Evolutionary conservation across 2,329 filamentous ascomycete species (phyloP), one percentile per base, ranked within the genome.

Genomic region (Berkeleyomyces rouxiae): DNA sequence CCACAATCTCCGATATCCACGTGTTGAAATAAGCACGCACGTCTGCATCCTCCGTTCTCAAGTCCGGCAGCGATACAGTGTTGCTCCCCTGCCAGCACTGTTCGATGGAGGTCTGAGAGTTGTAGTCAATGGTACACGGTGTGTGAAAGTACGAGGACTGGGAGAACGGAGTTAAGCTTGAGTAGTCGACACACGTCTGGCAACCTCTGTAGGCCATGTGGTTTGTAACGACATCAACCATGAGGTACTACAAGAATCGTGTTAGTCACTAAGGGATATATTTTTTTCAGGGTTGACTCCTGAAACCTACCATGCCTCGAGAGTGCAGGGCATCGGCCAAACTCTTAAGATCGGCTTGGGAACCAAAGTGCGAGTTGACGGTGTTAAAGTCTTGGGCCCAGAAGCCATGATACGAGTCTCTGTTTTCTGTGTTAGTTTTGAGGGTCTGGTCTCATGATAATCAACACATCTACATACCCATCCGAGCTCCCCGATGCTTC

Each of bases 41-140:
- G 0, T 80, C 81, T 0, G 77, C 75, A 64, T 85, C 85, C 67
- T 90, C 85, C 85, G 87, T 91, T 72, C 91, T 90, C 10, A 91
- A 76, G 67, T 91, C 88, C 0, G 87, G 87, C 68, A 66, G 60
- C 10, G 65, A 61, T 6, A 79, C 75, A 2, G 69, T 72, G 36
- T 71, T 68, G 67, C 79, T 75, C 9, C 79, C 79, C 33, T 79
- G 71, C 78, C 79, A 81, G 70, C 80, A 79, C 59, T 71, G 63
- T 63, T 72, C 72, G 9, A 72, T 63, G 1, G 70, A 74, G 1
- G 68, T 74, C 61, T 77, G 72, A 66, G 79, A 72, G 59, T 69
- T 68, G 69, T 81, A 83, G 69, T 83, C 67, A 64, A 73, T 73
- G 57, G 79, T 62, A 68, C 82, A 85, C 67, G 75, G 79, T 0